Conservation (phyloP, 805 yeast species). For the Jamesozyma lodderae region DNA sequence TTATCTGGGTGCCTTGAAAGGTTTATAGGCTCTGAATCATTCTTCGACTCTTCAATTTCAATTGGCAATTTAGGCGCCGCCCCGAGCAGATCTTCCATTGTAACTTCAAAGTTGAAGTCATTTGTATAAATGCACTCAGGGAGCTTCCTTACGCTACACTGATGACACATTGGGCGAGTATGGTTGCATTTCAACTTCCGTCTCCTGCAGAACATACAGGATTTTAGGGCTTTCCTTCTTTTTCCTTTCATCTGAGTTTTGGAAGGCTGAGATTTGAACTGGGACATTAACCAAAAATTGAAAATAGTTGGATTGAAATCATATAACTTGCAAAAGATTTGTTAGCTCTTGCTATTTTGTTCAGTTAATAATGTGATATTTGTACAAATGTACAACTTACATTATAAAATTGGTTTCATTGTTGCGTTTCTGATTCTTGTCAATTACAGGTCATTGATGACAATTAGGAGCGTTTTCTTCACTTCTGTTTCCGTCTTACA, state of each 20-base stretch:
- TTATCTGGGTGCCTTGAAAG: neutral
- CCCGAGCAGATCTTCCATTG: neutral
- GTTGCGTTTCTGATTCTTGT: too few relatives aligned
- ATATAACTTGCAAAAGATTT: too few relatives aligned
- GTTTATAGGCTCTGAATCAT: neutral
- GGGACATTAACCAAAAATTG: too few relatives aligned
- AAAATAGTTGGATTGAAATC: too few relatives aligned
- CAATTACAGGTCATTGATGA: too few relatives aligned
- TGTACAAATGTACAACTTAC: too few relatives aligned
- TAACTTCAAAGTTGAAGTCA: conserved; percentile 1
- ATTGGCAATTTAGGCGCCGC: neutral
- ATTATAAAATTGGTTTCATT: too few relatives aligned
- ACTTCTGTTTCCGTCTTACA: too few relatives aligned
- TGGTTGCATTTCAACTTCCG: neutral
- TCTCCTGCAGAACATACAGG: neutral
- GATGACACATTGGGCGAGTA: neutral
- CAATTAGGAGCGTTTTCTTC: too few relatives aligned
- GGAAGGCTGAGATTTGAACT: too few relatives aligned
- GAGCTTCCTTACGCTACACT: conserved; percentile 9
- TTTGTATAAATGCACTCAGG: neutral
- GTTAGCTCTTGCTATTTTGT: too few relatives aligned
- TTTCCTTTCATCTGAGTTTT: neutral
- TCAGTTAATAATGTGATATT: too few relatives aligned
- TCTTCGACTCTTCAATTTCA: neutral
- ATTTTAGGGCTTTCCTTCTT: neutral